phyloP scores from a whole-genome alignment of 805 yeast species.

The Torulaspora franciscae region DNA sequence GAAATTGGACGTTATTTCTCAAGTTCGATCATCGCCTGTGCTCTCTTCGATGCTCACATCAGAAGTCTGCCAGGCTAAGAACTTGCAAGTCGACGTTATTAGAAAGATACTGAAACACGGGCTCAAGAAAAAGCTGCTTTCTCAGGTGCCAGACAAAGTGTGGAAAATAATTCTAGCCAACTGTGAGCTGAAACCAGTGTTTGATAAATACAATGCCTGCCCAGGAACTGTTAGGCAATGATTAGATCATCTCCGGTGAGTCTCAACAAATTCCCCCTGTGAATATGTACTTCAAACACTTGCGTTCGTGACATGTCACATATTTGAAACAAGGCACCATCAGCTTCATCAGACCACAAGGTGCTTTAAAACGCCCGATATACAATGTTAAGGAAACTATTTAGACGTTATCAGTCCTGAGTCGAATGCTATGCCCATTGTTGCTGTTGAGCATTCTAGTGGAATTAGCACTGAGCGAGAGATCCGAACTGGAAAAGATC shows the following conservation, averaged over 20 bases:
- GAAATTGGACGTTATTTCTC: conserved; percentile 1
- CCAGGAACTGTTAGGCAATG: not conserved
- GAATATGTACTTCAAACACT: not conserved
- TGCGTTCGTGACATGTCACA: conserved; percentile 4
- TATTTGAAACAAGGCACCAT: not conserved
- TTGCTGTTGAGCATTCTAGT: not conserved
- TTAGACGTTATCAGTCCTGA: too few relatives aligned
- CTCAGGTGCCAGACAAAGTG: not conserved
- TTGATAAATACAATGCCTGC: not conserved
- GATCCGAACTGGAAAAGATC: conserved; percentile 6
- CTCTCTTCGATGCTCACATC: conserved; percentile 1
- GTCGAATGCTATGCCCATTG: not conserved
- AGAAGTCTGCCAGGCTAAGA: not conserved
- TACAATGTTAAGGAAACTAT: too few relatives aligned
- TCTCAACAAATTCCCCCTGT: too few relatives aligned
- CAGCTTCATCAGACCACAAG: too few relatives aligned
- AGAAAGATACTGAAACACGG: conserved; percentile 7
- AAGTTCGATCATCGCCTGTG: not conserved
- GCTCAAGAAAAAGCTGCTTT: conserved; percentile 1
- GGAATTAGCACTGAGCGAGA: not conserved
- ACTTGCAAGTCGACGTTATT: not conserved
- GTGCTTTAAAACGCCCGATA: too few relatives aligned
- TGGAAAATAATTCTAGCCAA: conserved; percentile 5
- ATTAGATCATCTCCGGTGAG: too few relatives aligned
- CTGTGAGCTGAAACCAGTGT: conserved; percentile 1